Conservation (phyloP, 257 asterid genomes). For the Salvia hispanica region DNA sequence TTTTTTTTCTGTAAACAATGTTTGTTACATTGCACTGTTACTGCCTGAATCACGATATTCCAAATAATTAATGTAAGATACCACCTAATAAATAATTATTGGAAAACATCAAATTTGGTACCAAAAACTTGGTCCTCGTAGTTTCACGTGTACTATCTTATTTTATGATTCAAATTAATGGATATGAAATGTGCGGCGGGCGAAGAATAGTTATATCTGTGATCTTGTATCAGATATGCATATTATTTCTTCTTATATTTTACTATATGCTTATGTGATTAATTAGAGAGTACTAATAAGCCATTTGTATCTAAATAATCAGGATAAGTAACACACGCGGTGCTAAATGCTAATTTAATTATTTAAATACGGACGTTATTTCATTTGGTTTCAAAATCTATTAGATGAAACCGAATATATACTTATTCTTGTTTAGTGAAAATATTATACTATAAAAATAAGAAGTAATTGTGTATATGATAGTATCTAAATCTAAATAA, state of each 20-base stretch:
- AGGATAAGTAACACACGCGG: background rate
- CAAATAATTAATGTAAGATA: constrained; percentile 17
- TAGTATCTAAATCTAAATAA: too few relatives aligned
- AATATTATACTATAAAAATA: too few relatives aligned
- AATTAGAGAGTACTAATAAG: too few relatives aligned
- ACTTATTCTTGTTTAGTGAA: background rate
- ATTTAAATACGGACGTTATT: too few relatives aligned
- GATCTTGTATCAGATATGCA: constrained; percentile 6
- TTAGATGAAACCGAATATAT: too few relatives aligned
- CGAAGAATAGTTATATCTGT: background rate
- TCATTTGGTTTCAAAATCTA: too few relatives aligned
- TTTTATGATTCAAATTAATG: constrained; percentile 22
- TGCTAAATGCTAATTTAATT: too few relatives aligned
- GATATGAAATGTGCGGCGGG: constrained; percentile 28
- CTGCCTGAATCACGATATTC: constrained; percentile 27
- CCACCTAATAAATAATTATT: constrained; percentile 22
- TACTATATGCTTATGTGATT: background rate
- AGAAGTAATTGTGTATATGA: too few relatives aligned
- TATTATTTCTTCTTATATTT: background rate
- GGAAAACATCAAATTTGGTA: constrained; percentile 30
- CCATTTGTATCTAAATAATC: background rate
- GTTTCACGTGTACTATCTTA: constrained; percentile 51
- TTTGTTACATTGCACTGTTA: constrained; percentile 42
- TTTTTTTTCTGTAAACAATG: constrained; percentile 17
- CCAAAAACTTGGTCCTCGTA: constrained; percentile 51